phyloP scores from a whole-genome alignment of 352 stramenopile species.

The Phytopythium vexans region DNA sequence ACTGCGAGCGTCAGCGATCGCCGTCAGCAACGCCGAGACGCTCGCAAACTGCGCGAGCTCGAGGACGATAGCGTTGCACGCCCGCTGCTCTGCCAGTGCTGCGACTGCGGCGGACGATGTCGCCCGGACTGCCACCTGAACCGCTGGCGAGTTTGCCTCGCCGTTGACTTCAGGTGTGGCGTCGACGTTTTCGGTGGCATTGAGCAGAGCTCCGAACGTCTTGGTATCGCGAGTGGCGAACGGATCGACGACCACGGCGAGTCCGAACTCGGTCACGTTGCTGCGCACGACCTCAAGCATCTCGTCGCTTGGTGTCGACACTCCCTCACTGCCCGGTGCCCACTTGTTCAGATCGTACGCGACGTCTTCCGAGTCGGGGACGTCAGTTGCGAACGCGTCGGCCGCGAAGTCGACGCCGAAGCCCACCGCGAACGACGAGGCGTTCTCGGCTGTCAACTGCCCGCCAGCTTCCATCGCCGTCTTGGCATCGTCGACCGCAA shows the following conservation, averaged over 20 bases:
- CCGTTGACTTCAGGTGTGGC: not conserved
- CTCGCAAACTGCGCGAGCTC: slow-evolving; percentile 55
- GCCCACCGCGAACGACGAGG: slow-evolving; percentile 36
- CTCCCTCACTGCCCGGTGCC: slow-evolving; percentile 39
- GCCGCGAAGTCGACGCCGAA: slow-evolving; percentile 70
- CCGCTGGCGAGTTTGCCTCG: not conserved
- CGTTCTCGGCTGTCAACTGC: slow-evolving; percentile 22
- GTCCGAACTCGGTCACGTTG: slow-evolving; percentile 46
- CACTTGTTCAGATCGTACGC: slow-evolving; percentile 71
- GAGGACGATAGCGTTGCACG: slow-evolving; percentile 59
- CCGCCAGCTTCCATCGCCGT: slow-evolving; percentile 11
- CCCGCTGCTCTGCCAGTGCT: slow-evolving; percentile 42
- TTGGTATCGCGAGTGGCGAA: slow-evolving; percentile 58
- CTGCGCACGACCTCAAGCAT: slow-evolving; percentile 53
- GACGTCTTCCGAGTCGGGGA: slow-evolving; percentile 3
- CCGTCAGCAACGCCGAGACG: slow-evolving; percentile 37
- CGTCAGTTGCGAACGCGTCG: slow-evolving; percentile 38
- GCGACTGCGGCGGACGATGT: slow-evolving; percentile 12
- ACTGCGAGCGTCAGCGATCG: slow-evolving; percentile 39
- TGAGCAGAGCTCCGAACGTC: slow-evolving; percentile 42
- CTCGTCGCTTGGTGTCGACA: slow-evolving; percentile 57
- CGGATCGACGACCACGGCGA: slow-evolving; percentile 55
- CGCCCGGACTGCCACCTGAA: too few species aligned
- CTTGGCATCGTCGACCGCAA: slow-evolving; percentile 39
- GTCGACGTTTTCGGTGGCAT: slow-evolving; percentile 36